phyloP scores from a whole-genome alignment of 495 filamentous ascomycete species.

The Penicillium atrosanguineum region DNA sequence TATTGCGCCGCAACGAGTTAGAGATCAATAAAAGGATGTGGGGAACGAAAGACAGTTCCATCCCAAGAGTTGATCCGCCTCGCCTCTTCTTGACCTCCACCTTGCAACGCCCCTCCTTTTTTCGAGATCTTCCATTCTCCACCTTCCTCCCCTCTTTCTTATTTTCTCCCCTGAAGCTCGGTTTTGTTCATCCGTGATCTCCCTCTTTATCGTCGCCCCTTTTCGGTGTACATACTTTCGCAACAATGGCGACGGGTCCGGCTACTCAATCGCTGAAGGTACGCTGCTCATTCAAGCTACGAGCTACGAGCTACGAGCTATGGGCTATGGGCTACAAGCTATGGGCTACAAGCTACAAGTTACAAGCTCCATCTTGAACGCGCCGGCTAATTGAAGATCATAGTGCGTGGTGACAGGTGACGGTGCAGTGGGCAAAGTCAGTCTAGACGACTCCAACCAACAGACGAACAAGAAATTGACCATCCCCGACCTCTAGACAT shows the following conservation, averaged over 20 bases:
- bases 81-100: constrained; percentile 5
- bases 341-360: no score
- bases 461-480: constrained; percentile 2
- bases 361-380: not conserved
- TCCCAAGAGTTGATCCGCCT: constrained; percentile 6
- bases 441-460: constrained; percentile 14
- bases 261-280: constrained; percentile 77
- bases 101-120: constrained; percentile 16
- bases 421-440: constrained; percentile 96
- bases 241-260: constrained; percentile 61
- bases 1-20: not conserved
- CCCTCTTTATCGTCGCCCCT: constrained; percentile 10
- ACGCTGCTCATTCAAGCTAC: constrained; percentile 8
- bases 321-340: not conserved
- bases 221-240: constrained; percentile 22
- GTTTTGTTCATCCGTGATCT: constrained; percentile 10
- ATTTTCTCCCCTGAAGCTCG: constrained; percentile 8
- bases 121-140: constrained; percentile 16
- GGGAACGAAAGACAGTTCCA: constrained; percentile 1
- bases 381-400: constrained; percentile 13
- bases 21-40: not conserved
- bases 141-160: constrained; percentile 13
- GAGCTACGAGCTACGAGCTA: no score
- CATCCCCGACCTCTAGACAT: constrained; percentile 63
- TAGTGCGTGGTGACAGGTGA: constrained; percentile 99